Percentiles rank a stretch among this genome's conserved stretches.
Evolutionary conservation across 768 basidiomycete species (phyloP).

Genomic region (Podaxis mareebaensis): DNA sequence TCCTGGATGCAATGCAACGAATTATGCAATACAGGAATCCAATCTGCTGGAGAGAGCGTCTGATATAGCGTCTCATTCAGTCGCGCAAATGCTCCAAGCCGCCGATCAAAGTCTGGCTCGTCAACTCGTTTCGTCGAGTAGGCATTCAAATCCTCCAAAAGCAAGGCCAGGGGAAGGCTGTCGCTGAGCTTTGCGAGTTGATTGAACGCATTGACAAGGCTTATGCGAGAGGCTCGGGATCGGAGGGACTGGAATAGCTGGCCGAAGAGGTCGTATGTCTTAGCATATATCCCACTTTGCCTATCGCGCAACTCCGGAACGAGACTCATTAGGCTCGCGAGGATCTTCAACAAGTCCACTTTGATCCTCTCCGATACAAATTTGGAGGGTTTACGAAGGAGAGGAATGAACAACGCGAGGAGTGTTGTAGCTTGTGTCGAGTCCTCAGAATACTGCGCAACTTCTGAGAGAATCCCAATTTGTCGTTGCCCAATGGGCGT

Average conservation of each 20-base stretch:
- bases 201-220: constrained; percentile 67
- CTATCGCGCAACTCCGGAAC: constrained; percentile 59
- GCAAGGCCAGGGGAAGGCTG: constrained; percentile 47
- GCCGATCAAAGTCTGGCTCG: constrained; percentile 90
- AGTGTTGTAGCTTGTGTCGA: constrained; percentile 72
- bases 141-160: constrained; percentile 77
- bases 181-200: constrained; percentile 39
- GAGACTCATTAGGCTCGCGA: constrained; percentile 63
- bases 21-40: constrained; percentile 85
- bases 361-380: constrained; percentile 86
- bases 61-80: constrained; percentile 70
- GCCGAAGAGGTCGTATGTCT: constrained; percentile 68
- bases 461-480: constrained; percentile 75
- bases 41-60: constrained; percentile 55
- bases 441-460: constrained; percentile 75
- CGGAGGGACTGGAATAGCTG: constrained; percentile 77
- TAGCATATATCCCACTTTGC: constrained; percentile 42
- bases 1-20: constrained; percentile 87
- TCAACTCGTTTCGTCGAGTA: constrained; percentile 82
- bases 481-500: constrained; percentile 78
- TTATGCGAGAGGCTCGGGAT: constrained; percentile 67
- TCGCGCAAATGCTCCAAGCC: constrained; percentile 70
- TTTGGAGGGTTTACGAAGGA: constrained; percentile 76
- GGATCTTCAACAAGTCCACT: constrained; percentile 73
- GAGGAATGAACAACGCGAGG: constrained; percentile 70